These are phyloP conservation scores for Saccharomyces hybrid DNA, from an alignment of 1,139 yeast genomes.

Conservation along the genomic window DNA sequence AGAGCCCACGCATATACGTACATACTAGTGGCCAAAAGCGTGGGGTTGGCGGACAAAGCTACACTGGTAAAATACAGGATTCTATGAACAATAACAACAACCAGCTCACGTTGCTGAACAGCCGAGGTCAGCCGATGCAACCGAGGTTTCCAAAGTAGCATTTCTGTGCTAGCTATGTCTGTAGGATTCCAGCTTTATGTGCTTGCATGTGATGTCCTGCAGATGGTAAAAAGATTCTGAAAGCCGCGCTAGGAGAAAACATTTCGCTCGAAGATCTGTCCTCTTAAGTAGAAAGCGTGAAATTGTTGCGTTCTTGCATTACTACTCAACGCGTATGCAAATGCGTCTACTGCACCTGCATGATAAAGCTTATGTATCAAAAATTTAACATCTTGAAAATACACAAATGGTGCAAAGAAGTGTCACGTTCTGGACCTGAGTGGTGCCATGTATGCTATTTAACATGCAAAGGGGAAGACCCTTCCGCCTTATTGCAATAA, in stretches of 20 bases:
- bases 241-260: background rate
- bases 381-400: background rate
- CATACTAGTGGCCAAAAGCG: background rate
- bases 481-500: background rate
- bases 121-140: background rate
- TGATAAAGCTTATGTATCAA: background rate
- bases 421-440: background rate
- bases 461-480: background rate
- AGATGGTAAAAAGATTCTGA: background rate
- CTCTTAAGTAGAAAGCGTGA: background rate
- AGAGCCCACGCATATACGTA: background rate
- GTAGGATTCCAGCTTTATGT: background rate
- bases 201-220: background rate
- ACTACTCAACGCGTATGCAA: no score
- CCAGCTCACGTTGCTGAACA: background rate
- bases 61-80: background rate
- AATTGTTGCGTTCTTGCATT: background rate
- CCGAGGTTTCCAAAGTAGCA: background rate
- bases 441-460: background rate
- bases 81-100: background rate
- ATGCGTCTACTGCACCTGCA: background rate
- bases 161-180: background rate
- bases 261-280: background rate
- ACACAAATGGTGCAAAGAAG: background rate
- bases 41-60: background rate